Percentiles rank a stretch among this genome's conserved stretches.
Evolutionary conservation across 2,329 filamentous ascomycete species (phyloP).

Genomic region (Escovopsis weberi): DNA sequence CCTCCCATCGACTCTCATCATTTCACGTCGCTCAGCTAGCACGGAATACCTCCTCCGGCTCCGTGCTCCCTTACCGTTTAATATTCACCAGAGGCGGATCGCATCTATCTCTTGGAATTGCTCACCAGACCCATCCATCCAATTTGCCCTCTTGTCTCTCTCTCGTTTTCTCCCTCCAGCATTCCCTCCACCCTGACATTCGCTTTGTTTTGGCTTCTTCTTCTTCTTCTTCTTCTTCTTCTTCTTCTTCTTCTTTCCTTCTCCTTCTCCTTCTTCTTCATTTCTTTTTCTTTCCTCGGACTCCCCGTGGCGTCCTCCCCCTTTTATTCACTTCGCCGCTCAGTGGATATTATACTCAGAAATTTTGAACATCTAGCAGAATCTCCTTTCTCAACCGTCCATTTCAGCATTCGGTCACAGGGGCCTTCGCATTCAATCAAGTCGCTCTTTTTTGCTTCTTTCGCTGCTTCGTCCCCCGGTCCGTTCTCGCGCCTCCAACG

Average conservation of each 20-base stretch:
- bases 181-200: too few relatives aligned
- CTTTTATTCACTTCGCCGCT: background rate
- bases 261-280: background rate
- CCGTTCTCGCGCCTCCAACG: background rate
- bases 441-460: slow-evolving; percentile 1
- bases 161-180: too few relatives aligned
- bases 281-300: background rate
- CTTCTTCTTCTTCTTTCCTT: background rate
- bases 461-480: background rate
- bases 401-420: background rate
- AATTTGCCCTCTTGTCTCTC: background rate
- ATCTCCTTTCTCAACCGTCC: too few relatives aligned
- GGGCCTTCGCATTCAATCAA: background rate
- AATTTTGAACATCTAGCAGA: background rate
- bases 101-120: slow-evolving; percentile 1
- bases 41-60: slow-evolving; percentile 1
- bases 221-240: too few relatives aligned
- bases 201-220: too few relatives aligned
- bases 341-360: background rate
- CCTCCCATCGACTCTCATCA: background rate
- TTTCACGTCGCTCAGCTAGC: slow-evolving; percentile 1
- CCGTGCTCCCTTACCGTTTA: too few relatives aligned
- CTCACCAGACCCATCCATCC: slow-evolving; percentile 6
- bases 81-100: too few relatives aligned
- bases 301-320: slow-evolving; percentile 1